Evolutionary conservation across 495 filamentous ascomycete species (phyloP).

Genomic region (Penicillium herquei): DNA sequence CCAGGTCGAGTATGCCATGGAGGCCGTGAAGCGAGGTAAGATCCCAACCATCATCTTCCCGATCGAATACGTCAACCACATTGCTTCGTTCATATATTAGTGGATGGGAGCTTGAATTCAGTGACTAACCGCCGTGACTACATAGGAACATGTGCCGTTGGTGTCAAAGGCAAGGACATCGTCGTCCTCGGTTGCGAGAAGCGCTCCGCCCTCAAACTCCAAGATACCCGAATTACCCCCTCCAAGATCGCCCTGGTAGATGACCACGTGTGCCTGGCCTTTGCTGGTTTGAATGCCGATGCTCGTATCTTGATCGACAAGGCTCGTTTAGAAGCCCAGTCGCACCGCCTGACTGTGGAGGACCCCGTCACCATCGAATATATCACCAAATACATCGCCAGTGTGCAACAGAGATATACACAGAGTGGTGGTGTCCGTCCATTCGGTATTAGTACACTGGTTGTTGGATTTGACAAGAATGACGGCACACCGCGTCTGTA

Average conservation of each 20-base stretch:
- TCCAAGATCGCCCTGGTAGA: constrained; percentile 96
- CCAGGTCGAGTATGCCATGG: constrained; percentile 98
- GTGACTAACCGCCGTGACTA: no score
- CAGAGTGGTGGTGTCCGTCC: constrained; percentile 96
- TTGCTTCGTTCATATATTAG: no score
- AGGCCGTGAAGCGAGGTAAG: constrained; percentile 95
- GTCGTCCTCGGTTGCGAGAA: constrained; percentile 98
- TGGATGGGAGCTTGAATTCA: no score
- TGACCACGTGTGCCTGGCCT: constrained; percentile 93
- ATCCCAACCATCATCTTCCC: not conserved
- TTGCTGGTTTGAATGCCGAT: constrained; percentile 95
- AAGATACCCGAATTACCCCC: constrained; percentile 98
- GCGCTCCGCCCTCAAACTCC: constrained; percentile 96
- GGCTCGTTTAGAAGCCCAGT: constrained; percentile 93
- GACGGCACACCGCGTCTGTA: constrained; percentile 84
- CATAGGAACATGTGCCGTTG: constrained; percentile 92
- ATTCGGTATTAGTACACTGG: constrained; percentile 95
- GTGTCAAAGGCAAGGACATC: constrained; percentile 91
- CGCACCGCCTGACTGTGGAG: constrained; percentile 95
- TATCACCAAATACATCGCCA: constrained; percentile 97
- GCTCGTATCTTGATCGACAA: constrained; percentile 97
- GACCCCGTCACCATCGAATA: constrained; percentile 98
- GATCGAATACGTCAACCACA: no score
- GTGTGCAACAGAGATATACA: constrained; percentile 97
- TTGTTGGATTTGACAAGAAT: constrained; percentile 94